These are phyloP conservation scores for Colletotrichum falcatum DNA, from an alignment of 2,329 filamentous ascomycete species.

Conservation along the genomic window DNA sequence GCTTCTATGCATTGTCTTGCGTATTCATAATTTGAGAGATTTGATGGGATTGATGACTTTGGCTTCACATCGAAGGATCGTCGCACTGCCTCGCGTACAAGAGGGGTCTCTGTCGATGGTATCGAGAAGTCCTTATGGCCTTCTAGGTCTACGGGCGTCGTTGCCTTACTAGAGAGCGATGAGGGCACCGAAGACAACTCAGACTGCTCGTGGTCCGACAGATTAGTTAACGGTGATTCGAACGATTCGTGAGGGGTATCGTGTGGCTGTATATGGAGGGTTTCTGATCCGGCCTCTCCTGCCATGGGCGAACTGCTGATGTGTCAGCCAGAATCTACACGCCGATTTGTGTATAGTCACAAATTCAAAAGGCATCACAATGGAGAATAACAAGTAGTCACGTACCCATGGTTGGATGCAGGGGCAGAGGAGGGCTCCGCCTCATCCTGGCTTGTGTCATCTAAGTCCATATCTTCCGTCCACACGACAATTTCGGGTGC, in stretches of 20 bases:
- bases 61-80: conserved; percentile 72
- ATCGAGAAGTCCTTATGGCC: conserved; percentile 42
- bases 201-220: conserved; percentile 67
- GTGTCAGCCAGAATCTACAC: conserved; percentile 10
- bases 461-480: conserved; percentile 55
- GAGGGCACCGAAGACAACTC: conserved; percentile 67
- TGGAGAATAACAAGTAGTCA: not conserved
- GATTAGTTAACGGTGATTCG: conserved; percentile 64
- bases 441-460: conserved; percentile 42
- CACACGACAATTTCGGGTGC: conserved; percentile 59
- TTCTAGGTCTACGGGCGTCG: conserved; percentile 66
- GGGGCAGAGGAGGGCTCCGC: conserved; percentile 34
- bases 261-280: conserved; percentile 21
- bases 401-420: conserved; percentile 35
- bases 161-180: conserved; percentile 71
- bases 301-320: conserved; percentile 17
- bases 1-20: conserved; percentile 92
- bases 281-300: conserved; percentile 20
- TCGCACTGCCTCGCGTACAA: conserved; percentile 47
- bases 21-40: conserved; percentile 80
- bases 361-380: not conserved
- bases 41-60: conserved; percentile 85
- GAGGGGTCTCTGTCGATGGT: conserved; percentile 40
- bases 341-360: not conserved
- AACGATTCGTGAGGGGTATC: conserved; percentile 54